A percentile compares a stretch with the other conserved stretches of the same genome.
Evolutionary conservation across 2,329 filamentous ascomycete genomes (phyloP).

Genomic region (Xylaria sp.): DNA sequence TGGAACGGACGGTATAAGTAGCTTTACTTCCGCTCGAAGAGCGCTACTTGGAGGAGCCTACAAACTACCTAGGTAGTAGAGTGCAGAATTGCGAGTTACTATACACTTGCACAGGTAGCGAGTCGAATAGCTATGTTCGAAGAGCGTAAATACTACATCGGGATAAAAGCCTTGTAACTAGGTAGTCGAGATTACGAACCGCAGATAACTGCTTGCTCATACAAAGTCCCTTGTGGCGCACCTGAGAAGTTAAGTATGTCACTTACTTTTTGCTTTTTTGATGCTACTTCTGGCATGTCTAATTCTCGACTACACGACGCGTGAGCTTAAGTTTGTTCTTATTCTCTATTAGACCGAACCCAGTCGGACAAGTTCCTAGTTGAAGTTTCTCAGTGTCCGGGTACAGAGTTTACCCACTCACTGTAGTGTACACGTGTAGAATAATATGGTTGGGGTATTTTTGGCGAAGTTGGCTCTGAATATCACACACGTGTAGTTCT

Average conservation of each 20-base stretch:
- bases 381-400: neutral
- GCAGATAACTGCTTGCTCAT: neutral
- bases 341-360: neutral
- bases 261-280: neutral
- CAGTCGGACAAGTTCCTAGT: neutral
- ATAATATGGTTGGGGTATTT: neutral
- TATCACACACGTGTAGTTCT: neutral
- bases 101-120: slow-evolving; percentile 24
- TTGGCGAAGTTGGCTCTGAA: neutral
- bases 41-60: neutral
- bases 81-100: neutral
- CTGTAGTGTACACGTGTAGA: neutral
- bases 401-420: neutral
- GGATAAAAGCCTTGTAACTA: slow-evolving; percentile 5
- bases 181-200: neutral
- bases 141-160: slow-evolving; percentile 8
- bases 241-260: neutral
- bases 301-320: neutral
- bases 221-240: slow-evolving; percentile 12
- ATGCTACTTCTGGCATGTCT: neutral
- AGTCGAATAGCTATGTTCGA: slow-evolving; percentile 11
- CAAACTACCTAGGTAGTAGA: neutral
- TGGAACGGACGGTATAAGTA: slow-evolving; percentile 20
- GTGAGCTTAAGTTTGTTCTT: neutral
- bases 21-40: neutral